Evolutionary conservation across 192 early-diverging fungal genomes (phyloP).

Genomic region (Mortierella alpina): DNA sequence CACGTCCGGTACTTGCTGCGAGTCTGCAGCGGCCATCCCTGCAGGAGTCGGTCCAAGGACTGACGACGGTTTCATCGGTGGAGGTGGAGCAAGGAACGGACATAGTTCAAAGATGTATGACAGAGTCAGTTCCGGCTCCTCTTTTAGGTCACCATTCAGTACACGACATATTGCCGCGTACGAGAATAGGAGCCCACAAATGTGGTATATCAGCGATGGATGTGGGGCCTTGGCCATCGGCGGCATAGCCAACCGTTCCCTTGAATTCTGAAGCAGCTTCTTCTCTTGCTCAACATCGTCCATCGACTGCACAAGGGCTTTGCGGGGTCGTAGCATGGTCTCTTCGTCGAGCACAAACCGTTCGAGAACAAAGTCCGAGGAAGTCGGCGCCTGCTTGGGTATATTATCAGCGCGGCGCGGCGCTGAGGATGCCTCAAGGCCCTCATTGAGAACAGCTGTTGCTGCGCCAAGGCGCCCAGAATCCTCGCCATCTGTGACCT

Average conservation of each 20-base stretch:
- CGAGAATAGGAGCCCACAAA: constrained; percentile 29
- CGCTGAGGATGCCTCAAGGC: background rate
- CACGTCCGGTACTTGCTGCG: constrained; percentile 11
- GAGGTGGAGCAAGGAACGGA: constrained; percentile 34
- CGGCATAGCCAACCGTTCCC: background rate
- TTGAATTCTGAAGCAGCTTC: background rate
- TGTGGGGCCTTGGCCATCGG: constrained; percentile 32
- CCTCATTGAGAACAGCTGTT: background rate
- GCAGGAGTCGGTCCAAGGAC: background rate
- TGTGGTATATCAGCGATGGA: constrained; percentile 40
- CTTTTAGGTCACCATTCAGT: constrained; percentile 34
- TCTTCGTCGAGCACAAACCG: constrained; percentile 41
- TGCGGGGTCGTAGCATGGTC: constrained; percentile 29
- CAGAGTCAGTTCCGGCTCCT: constrained; percentile 28
- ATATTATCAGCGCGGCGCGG: background rate
- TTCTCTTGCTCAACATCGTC: constrained; percentile 13
- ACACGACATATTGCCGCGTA: constrained; percentile 28
- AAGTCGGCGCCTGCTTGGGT: background rate
- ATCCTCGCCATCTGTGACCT: constrained; percentile 7
- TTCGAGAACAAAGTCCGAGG: constrained; percentile 8
- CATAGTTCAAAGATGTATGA: constrained; percentile 37
- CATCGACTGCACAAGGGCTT: constrained; percentile 15
- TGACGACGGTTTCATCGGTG: background rate
- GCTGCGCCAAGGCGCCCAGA: constrained; percentile 4
- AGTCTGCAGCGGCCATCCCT: background rate